Percentiles rank a stretch among this genome's conserved stretches.
Conservation (phyloP, 257 asterid species). For the Capsicum rhomboideum region DNA sequence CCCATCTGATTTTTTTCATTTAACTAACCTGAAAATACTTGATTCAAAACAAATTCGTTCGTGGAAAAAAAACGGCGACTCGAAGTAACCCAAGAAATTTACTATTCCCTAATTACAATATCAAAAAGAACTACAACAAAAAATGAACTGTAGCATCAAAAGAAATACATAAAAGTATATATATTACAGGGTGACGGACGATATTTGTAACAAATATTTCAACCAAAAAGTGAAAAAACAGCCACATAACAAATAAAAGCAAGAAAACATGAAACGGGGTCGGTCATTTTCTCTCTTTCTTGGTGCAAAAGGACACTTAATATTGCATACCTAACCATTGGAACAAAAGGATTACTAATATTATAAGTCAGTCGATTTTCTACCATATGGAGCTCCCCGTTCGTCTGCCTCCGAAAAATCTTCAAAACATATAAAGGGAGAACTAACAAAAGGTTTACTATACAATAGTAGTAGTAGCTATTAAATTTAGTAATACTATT, state of each 20-base stretch:
- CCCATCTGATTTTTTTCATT: background rate
- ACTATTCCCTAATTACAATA: background rate
- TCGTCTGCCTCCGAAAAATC: background rate
- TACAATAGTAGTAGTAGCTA: background rate
- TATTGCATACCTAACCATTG: background rate
- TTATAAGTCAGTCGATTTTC: too few relatives aligned
- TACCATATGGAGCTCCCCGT: background rate
- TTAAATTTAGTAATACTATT: background rate
- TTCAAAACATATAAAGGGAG: background rate
- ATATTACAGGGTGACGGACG: background rate
- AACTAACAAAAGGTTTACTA: background rate
- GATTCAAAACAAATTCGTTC: background rate
- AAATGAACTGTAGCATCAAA: background rate
- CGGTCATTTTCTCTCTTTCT: background rate
- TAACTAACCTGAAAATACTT: background rate
- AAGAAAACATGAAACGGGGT: background rate
- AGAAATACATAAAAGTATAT: background rate
- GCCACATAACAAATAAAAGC: background rate
- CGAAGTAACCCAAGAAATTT: background rate
- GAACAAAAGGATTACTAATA: background rate
- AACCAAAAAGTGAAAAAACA: background rate
- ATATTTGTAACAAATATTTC: background rate
- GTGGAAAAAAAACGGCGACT: background rate
- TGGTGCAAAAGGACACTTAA: background rate
- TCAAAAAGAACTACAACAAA: background rate